Percentiles rank a stretch among this genome's conserved stretches.
phyloP scores from a whole-genome alignment of 176 grass and related monocot species.

The Oryza meyeriana region DNA sequence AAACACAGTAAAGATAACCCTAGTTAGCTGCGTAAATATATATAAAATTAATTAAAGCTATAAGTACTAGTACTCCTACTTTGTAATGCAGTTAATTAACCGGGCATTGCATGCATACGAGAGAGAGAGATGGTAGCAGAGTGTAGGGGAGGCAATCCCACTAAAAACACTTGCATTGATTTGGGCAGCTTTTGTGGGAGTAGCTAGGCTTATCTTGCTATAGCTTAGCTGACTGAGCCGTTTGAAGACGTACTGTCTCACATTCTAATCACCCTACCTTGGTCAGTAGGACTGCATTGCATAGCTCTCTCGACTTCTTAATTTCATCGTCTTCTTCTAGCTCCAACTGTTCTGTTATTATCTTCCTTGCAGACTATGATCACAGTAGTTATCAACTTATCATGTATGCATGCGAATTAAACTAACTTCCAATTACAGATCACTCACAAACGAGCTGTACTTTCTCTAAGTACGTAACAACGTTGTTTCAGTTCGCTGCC shows the following conservation, averaged over 20 bases:
- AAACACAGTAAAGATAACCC: slow-evolving; percentile 49
- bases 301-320: too few relatives aligned
- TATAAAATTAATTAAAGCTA: background rate
- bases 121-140: background rate
- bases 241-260: slow-evolving; percentile 26
- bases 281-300: too few relatives aligned
- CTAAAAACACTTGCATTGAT: slow-evolving; percentile 57
- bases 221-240: background rate
- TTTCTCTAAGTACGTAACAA: too few relatives aligned
- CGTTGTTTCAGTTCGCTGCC: too few relatives aligned
- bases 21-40: background rate
- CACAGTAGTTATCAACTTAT: too few relatives aligned
- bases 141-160: slow-evolving; percentile 35
- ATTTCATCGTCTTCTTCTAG: too few relatives aligned
- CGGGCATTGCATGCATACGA: background rate
- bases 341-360: too few relatives aligned
- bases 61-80: background rate
- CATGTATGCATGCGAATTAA: too few relatives aligned
- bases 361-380: too few relatives aligned
- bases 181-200: slow-evolving; percentile 48
- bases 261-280: background rate
- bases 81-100: slow-evolving; percentile 20
- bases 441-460: too few relatives aligned
- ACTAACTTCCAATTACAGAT: too few relatives aligned
- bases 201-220: background rate